Percentiles rank a stretch among this genome's conserved stretches.
Conservation (phyloP, 192 early-diverging fungal genomes). For the Podila minutissima region DNA sequence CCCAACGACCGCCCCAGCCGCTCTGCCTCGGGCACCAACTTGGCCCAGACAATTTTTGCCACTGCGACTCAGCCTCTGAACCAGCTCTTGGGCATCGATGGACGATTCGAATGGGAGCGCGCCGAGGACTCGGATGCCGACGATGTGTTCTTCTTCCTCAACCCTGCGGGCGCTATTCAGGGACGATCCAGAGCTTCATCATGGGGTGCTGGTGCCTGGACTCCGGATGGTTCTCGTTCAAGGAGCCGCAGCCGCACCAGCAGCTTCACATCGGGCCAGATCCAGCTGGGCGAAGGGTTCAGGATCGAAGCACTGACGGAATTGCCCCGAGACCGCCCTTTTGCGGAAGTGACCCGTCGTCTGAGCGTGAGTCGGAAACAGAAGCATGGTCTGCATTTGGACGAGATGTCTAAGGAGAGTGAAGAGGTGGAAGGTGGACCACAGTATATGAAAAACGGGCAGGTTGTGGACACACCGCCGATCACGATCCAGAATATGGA, state of each 20-base stretch:
- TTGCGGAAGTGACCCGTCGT: slow-evolving; percentile 45
- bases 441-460: slow-evolving; percentile 28
- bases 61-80: slow-evolving; percentile 48
- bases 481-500: slow-evolving; percentile 49
- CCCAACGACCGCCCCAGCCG: slow-evolving; percentile 46
- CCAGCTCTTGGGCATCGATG: slow-evolving; percentile 65
- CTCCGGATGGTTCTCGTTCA: slow-evolving; percentile 50
- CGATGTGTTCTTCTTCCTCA: slow-evolving; percentile 63
- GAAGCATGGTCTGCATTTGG: slow-evolving; percentile 20
- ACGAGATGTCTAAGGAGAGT: slow-evolving; percentile 9
- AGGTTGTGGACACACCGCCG: slow-evolving; percentile 30
- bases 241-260: slow-evolving; percentile 57
- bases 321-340: slow-evolving; percentile 47
- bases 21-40: slow-evolving; percentile 39
- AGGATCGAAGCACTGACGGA: slow-evolving; percentile 62
- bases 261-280: slow-evolving; percentile 52
- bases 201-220: slow-evolving; percentile 46
- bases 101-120: slow-evolving; percentile 66
- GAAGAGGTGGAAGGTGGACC: slow-evolving; percentile 22
- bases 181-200: slow-evolving; percentile 57
- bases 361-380: slow-evolving; percentile 35
- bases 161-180: slow-evolving; percentile 54
- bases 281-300: slow-evolving; percentile 51
- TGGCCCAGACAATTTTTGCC: slow-evolving; percentile 24
- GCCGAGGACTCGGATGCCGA: slow-evolving; percentile 62